These are phyloP conservation scores for Boechera retrofracta DNA, from an alignment of 345 rosid genomes.

Conservation along the genomic window DNA sequence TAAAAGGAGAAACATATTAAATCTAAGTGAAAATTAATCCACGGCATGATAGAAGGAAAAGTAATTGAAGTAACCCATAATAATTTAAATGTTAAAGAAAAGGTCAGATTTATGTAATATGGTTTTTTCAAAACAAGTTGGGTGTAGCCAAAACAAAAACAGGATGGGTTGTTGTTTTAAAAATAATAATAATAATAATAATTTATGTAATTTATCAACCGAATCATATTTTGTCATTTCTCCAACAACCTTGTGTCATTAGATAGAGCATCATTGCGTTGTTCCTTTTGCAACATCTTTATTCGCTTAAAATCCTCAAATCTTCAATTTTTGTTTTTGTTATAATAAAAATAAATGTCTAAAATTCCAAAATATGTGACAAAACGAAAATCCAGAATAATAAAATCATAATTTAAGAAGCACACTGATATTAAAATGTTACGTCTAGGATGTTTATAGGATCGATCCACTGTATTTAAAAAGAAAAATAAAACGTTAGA, in stretches of 20 bases:
- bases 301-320: too few species aligned
- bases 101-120: not conserved
- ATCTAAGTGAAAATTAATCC: conserved; percentile 20
- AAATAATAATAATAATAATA: not conserved
- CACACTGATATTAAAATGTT: not conserved
- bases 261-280: not conserved
- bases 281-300: conserved; percentile 24
- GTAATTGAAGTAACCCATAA: conserved; percentile 29
- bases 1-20: conserved; percentile 22
- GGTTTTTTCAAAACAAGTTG: not conserved
- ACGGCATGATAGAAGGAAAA: conserved; percentile 44
- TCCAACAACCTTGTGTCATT: conserved; percentile 33
- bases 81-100: conserved; percentile 14
- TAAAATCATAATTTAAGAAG: not conserved
- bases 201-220: conserved; percentile 29
- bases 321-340: too few species aligned
- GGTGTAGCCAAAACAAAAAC: not conserved
- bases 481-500: too few species aligned
- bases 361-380: too few species aligned
- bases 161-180: not conserved
- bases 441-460: not conserved
- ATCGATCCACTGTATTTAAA: not conserved
- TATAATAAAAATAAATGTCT: too few species aligned
- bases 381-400: not conserved
- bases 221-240: conserved; percentile 35